Evolutionary conservation across 169 alveolate species (phyloP).

Genomic region (Plasmodium cynomolgi): DNA sequence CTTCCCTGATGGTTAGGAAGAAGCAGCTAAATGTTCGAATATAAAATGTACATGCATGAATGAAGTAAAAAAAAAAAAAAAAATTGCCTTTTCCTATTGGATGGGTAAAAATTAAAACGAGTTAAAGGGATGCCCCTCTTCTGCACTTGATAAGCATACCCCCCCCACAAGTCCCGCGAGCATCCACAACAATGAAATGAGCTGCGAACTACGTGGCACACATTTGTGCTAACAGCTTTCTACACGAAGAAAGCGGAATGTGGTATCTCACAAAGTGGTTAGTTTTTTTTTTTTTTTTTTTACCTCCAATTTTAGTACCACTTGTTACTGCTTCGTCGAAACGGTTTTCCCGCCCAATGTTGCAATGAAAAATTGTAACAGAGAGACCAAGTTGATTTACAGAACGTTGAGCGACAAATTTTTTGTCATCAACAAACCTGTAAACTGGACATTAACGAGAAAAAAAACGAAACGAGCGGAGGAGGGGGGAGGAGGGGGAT

Average conservation of each 20-base stretch:
- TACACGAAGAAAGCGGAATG: background rate
- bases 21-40: background rate
- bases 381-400: conserved; percentile 50
- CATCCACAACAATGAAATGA: background rate
- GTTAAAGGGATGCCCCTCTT: background rate
- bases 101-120: background rate
- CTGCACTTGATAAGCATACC: background rate
- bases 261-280: background rate
- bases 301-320: background rate
- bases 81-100: background rate
- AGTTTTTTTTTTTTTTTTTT: background rate
- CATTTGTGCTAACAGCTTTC: background rate
- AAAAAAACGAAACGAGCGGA: background rate
- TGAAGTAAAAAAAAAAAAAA: background rate
- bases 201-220: background rate
- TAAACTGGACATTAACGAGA: conserved; percentile 57
- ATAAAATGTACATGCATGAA: background rate
- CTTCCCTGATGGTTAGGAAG: background rate
- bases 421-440: conserved; percentile 74
- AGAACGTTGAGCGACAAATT: conserved; percentile 58
- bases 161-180: background rate
- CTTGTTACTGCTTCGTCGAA: background rate
- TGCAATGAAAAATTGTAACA: conserved; percentile 51
- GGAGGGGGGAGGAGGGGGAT: background rate
- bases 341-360: background rate